Evolutionary conservation across 192 early-diverging fungal species (phyloP).

Genomic region (Coemansia sp.): DNA sequence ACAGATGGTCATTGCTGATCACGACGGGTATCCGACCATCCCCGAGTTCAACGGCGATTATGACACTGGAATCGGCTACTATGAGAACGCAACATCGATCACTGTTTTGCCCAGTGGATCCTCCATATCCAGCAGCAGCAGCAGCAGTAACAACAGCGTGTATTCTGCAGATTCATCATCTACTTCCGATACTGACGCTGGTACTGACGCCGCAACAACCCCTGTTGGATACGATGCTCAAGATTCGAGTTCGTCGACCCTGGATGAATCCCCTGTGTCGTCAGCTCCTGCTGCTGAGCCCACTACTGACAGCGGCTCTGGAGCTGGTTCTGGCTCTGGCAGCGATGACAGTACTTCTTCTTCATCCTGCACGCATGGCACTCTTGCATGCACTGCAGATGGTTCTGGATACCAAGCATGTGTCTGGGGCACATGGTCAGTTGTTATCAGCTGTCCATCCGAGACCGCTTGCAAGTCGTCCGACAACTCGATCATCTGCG

Average conservation of each 20-base stretch:
- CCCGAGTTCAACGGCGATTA: constrained; percentile 54
- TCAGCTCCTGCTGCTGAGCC: not conserved
- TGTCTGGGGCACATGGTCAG: constrained; percentile 19
- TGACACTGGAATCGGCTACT: constrained; percentile 28
- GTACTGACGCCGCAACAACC: not conserved
- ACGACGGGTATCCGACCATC: constrained; percentile 53
- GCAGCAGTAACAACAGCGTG: no score
- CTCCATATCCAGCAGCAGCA: constrained; percentile 15
- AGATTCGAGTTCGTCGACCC: not conserved
- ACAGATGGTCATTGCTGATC: constrained; percentile 58
- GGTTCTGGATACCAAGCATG: constrained; percentile 29
- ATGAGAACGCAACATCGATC: constrained; percentile 18
- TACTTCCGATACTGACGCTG: no score
- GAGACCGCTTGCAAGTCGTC: constrained; percentile 30
- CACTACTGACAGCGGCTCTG: not conserved
- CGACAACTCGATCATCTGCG: constrained; percentile 31
- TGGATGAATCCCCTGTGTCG: not conserved
- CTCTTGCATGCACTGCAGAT: constrained; percentile 18
- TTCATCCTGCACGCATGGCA: constrained; percentile 11
- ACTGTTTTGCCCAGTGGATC: constrained; percentile 20
- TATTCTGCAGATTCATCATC: not conserved
- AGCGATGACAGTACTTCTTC: not conserved
- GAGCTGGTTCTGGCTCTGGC: not conserved
- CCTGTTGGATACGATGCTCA: not conserved
- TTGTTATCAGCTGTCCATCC: constrained; percentile 19